A percentile compares a stretch with the other conserved stretches of the same genome.
Conservation (phyloP, 352 stramenopile species). For the Globisporangium solare region DNA sequence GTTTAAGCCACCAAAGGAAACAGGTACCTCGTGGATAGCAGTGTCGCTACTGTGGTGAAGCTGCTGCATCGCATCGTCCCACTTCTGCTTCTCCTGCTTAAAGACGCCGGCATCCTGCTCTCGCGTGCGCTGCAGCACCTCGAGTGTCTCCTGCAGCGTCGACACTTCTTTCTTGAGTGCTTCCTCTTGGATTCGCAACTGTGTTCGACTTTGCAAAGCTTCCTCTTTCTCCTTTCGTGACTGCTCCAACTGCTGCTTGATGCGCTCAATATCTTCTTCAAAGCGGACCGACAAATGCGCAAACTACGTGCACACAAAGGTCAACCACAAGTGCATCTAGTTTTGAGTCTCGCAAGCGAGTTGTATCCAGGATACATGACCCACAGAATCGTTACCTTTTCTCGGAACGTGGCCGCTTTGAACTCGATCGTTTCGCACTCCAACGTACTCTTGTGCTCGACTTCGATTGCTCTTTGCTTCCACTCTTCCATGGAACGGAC, state of each 20-base stretch:
- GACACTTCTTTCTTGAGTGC: not conserved
- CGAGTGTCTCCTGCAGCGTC: not conserved
- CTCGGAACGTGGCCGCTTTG: conserved; percentile 14
- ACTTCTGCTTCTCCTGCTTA: conserved; percentile 15
- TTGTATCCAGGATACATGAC: not conserved
- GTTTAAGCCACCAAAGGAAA: not conserved
- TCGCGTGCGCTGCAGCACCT: not conserved
- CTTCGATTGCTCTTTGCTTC: conserved; percentile 21
- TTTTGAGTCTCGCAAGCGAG: too few relatives aligned
- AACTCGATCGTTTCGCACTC: conserved; percentile 25
- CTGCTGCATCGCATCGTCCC: conserved; percentile 9
- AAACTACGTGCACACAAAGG: conserved; percentile 11
- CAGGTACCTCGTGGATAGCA: conserved; percentile 7
- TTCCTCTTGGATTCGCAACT: not conserved
- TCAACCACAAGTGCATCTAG: not conserved
- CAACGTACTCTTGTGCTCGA: conserved; percentile 13
- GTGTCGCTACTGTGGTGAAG: not conserved
- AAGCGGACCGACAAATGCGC: conserved; percentile 10
- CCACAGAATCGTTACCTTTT: conserved; percentile 11
- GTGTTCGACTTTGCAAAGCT: not conserved
- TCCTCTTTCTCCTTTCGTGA: conserved; percentile 8
- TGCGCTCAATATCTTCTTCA: conserved; percentile 14
- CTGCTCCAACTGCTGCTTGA: conserved; percentile 11
- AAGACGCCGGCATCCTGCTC: conserved; percentile 9
- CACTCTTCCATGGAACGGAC: conserved; percentile 26